Evolutionary conservation across 2,329 filamentous ascomycete genomes (phyloP), one percentile per base, ranked within the genome.

Genomic region (Aspergillaceae sp.): DNA sequence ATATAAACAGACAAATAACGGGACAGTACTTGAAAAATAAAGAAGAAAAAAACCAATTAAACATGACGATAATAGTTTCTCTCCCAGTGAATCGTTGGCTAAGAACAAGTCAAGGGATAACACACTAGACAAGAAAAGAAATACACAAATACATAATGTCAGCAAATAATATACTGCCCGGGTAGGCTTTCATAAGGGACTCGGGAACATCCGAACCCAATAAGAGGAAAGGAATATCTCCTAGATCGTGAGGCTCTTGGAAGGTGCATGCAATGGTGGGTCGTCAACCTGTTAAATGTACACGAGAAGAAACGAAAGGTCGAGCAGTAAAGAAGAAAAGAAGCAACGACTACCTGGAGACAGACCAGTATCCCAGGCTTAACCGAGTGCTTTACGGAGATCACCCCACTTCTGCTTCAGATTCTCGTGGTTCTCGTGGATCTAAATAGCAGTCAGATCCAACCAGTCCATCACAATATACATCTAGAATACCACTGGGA

Each of bases 351-450:
- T 19, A 19, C 19, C 19, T 19, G 19, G 19, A 6, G 8, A 36
- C 3, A 6, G 34, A 36, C 34, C 5, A 36, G 34, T 7, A 36
- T n/a, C 34, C 34, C 26, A n/a, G 34, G 3, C 27, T 53, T 59
- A 71, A 43, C 71, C 75, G 43, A 80, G 70, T 38, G 76, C 75
- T 57, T 74, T 77, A 50, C 74, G 73, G 44, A 91, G 72, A 56
- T 91, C 87, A 43, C 78, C 80, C 85, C 85, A 90, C 70, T 85
- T 88, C 56, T 85, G 80, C 51, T 75, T 82, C 38, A 91, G 76
- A 5, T 79, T 77, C 65, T 91, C 87, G 58, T 90, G 80, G 49
- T 74, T 66, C 47, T 68, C 71, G 58, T 85, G 86, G 54, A 87
- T 78, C 85, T 88, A 58, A n/a, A 27, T 32, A 9, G 11, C 6